Evolutionary conservation across 164 flowering plant genomes (phyloP).

Genomic region (Echeveria elegans): DNA sequence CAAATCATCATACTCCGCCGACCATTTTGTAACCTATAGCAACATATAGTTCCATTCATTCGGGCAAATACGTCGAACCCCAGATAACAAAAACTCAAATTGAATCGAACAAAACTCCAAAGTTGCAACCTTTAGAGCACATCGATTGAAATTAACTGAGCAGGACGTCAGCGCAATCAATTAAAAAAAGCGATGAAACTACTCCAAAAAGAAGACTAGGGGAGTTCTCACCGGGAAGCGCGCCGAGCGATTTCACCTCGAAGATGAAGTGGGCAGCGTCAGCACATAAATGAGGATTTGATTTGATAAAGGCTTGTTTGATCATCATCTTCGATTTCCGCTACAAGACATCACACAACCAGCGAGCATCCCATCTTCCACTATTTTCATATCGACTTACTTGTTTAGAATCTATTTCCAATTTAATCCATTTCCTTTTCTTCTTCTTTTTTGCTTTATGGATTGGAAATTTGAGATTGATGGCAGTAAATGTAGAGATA

Average conservation of each 20-base stretch:
- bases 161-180: neutral
- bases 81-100: neutral
- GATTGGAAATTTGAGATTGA: no score
- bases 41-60: no score
- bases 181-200: neutral
- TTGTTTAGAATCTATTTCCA: no score
- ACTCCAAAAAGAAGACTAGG: neutral
- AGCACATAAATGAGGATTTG: conserved; percentile 1
- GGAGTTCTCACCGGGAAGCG: conserved; percentile 4
- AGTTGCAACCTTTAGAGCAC: neutral
- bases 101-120: neutral
- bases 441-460: no score
- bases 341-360: neutral
- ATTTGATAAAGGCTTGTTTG: conserved; percentile 5
- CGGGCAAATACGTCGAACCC: no score
- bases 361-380: neutral
- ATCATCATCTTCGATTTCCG: conserved; percentile 4
- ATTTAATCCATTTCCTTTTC: no score
- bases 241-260: conserved; percentile 7
- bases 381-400: no score
- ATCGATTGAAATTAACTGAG: neutral
- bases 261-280: neutral
- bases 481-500: no score
- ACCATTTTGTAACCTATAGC: no score
- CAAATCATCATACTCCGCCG: no score